phyloP scores from a whole-genome alignment of 441 rosid genomes.

The Euphorbia celastroides region DNA sequence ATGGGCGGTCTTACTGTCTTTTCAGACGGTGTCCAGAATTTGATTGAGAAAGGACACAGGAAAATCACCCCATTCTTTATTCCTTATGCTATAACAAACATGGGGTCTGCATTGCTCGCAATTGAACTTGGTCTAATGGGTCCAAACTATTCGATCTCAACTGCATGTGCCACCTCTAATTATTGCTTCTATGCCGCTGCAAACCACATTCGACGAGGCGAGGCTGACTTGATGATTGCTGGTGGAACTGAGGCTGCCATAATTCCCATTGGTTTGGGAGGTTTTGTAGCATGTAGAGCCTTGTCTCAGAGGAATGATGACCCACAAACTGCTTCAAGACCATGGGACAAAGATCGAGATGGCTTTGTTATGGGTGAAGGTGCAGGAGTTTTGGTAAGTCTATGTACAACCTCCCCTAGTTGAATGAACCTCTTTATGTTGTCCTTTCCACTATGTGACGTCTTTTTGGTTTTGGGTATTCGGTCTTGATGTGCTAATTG shows the following conservation, averaged over 20 bases:
- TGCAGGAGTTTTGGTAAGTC: slow-evolving; percentile 91
- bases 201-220: slow-evolving; percentile 92
- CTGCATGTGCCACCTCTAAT: slow-evolving; percentile 97
- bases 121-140: slow-evolving; percentile 97
- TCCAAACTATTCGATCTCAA: slow-evolving; percentile 93
- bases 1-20: slow-evolving; percentile 96
- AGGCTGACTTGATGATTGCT: slow-evolving; percentile 95
- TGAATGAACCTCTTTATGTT: not conserved
- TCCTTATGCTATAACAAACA: slow-evolving; percentile 91
- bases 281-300: slow-evolving; percentile 97
- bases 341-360: slow-evolving; percentile 93
- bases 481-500: not conserved
- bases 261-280: slow-evolving; percentile 93
- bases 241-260: slow-evolving; percentile 99
- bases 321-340: slow-evolving; percentile 92
- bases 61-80: slow-evolving; percentile 89
- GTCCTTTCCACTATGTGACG: not conserved
- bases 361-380: slow-evolving; percentile 99
- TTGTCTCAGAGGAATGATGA: slow-evolving; percentile 95
- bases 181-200: slow-evolving; percentile 98
- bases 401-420: not conserved
- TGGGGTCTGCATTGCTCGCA: slow-evolving; percentile 89
- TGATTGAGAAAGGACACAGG: slow-evolving; percentile 81
- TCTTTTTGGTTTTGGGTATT: not conserved
- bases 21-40: slow-evolving; percentile 75